phyloP scores from a whole-genome alignment of 2,329 filamentous ascomycete genomes.

The Colletotrichum tropicicola region DNA sequence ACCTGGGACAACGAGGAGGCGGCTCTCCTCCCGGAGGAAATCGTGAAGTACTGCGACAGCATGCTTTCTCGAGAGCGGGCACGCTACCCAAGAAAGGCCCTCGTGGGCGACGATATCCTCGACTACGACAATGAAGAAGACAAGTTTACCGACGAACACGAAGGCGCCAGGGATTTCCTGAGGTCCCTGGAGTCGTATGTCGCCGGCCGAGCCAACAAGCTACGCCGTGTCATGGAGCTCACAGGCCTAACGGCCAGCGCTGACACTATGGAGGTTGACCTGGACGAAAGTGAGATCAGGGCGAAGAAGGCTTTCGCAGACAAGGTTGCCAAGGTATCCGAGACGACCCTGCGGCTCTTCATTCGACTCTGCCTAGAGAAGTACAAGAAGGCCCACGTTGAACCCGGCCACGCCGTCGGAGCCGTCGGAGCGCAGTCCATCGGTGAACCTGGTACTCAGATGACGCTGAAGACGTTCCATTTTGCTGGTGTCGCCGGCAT shows the following conservation, averaged over 20 bases:
- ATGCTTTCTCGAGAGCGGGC: slow-evolving; percentile 74
- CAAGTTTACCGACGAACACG: slow-evolving; percentile 77
- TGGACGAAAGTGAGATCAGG: slow-evolving; percentile 35
- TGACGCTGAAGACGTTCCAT: slow-evolving; percentile 99
- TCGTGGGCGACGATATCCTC: slow-evolving; percentile 70
- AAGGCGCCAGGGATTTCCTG: slow-evolving; percentile 85
- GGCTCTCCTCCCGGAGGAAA: slow-evolving; percentile 78
- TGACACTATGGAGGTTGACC: slow-evolving; percentile 38
- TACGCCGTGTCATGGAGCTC: slow-evolving; percentile 43
- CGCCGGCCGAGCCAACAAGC: slow-evolving; percentile 65
- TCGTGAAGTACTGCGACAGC: slow-evolving; percentile 72
- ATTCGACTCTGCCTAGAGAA: slow-evolving; percentile 86
- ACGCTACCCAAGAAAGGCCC: slow-evolving; percentile 68
- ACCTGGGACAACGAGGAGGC: slow-evolving; percentile 83
- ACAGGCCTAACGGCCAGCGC: slow-evolving; percentile 28
- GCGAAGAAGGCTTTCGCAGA: slow-evolving; percentile 60
- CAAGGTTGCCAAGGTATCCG: slow-evolving; percentile 85
- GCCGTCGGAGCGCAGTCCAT: slow-evolving; percentile 98
- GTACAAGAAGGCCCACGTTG: slow-evolving; percentile 89
- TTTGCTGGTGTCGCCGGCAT: slow-evolving; percentile 99
- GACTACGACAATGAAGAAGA: slow-evolving; percentile 76
- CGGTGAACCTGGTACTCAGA: slow-evolving; percentile 97
- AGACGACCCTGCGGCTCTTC: slow-evolving; percentile 77
- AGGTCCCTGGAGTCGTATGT: slow-evolving; percentile 81
- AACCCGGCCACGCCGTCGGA: slow-evolving; percentile 94